A percentile compares a stretch with the other conserved stretches of the same genome.
phyloP scores from a whole-genome alignment of 768 basidiomycete genomes.

The Tylopilus cervinicoccineus region DNA sequence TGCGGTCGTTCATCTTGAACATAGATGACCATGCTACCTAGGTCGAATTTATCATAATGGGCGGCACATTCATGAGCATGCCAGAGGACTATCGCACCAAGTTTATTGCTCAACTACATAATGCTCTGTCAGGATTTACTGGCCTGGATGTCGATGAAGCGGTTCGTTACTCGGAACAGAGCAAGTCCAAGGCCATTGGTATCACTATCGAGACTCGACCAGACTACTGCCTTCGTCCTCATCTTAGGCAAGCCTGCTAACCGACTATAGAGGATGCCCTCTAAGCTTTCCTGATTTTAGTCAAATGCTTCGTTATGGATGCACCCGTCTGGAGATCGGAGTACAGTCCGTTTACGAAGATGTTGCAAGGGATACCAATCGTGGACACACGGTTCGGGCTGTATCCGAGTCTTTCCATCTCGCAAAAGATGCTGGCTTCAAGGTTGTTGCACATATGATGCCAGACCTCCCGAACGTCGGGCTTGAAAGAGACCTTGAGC shows the following conservation, averaged over 20 bases:
- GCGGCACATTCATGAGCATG: conserved; percentile 99
- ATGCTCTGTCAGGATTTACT: conserved; percentile 93
- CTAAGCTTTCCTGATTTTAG: conserved; percentile 36
- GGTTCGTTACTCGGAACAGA: conserved; percentile 93
- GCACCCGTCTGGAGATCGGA: conserved; percentile 96
- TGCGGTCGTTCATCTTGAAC: neutral
- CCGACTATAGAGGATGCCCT: neutral
- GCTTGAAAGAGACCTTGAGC: conserved; percentile 93
- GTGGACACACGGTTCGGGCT: conserved; percentile 96
- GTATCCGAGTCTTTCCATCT: conserved; percentile 97
- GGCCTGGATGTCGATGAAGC: conserved; percentile 94
- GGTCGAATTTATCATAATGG: conserved; percentile 95
- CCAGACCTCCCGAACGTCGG: conserved; percentile 98
- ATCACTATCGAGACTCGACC: conserved; percentile 99
- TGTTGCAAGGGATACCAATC: conserved; percentile 97
- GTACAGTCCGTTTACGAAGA: conserved; percentile 99
- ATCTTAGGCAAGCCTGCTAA: conserved; percentile 63
- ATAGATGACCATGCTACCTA: conserved; percentile 21
- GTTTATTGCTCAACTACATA: conserved; percentile 95
- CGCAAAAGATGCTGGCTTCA: conserved; percentile 98
- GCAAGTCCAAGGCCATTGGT: conserved; percentile 97
- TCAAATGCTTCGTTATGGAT: conserved; percentile 99
- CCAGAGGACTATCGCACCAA: conserved; percentile 92
- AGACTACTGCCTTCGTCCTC: conserved; percentile 96
- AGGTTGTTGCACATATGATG: conserved; percentile 99